phyloP scores from a whole-genome alignment of 179 eudicot species.

The Beta macrorhiza region DNA sequence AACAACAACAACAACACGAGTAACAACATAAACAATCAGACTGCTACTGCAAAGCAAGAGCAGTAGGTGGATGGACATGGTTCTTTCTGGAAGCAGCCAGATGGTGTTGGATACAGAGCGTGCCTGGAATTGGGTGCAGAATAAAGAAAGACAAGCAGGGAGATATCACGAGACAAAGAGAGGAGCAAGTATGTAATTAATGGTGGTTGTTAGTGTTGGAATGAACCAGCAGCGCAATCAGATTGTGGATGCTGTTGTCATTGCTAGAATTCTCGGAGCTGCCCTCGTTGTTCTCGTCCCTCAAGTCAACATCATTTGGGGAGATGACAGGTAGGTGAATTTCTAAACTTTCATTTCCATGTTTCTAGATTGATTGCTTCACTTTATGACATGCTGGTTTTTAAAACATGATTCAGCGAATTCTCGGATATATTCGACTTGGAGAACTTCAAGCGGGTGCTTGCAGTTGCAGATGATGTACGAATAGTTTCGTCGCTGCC shows the following conservation, averaged over 20 bases:
- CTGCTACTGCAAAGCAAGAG: too few species aligned
- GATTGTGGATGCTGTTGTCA: slow-evolving; percentile 96
- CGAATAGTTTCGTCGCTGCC: slow-evolving; percentile 75
- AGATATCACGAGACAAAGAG: slow-evolving; percentile 29
- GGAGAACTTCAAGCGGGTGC: slow-evolving; percentile 79
- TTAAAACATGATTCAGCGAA: slow-evolving; percentile 42
- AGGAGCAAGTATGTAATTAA: slow-evolving; percentile 63
- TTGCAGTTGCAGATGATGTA: slow-evolving; percentile 70
- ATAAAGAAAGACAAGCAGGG: slow-evolving; percentile 37
- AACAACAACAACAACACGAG: too few species aligned
- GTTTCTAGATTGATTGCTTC: neutral
- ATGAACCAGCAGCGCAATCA: slow-evolving; percentile 98
- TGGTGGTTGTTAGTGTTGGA: slow-evolving; percentile 92
- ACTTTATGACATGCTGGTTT: neutral
- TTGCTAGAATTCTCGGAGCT: slow-evolving; percentile 91
- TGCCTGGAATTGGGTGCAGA: slow-evolving; percentile 61
- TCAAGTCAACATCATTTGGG: slow-evolving; percentile 91
- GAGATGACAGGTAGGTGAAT: slow-evolving; percentile 68
- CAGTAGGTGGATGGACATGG: neutral
- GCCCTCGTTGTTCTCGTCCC: slow-evolving; percentile 85
- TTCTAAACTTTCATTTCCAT: neutral
- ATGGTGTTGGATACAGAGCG: slow-evolving; percentile 69
- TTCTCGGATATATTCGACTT: slow-evolving; percentile 88
- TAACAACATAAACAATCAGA: too few species aligned
- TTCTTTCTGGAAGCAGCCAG: slow-evolving; percentile 75